phyloP scores from a whole-genome alignment of 805 yeast species.

The Cyberlindnera xylosilytica region DNA sequence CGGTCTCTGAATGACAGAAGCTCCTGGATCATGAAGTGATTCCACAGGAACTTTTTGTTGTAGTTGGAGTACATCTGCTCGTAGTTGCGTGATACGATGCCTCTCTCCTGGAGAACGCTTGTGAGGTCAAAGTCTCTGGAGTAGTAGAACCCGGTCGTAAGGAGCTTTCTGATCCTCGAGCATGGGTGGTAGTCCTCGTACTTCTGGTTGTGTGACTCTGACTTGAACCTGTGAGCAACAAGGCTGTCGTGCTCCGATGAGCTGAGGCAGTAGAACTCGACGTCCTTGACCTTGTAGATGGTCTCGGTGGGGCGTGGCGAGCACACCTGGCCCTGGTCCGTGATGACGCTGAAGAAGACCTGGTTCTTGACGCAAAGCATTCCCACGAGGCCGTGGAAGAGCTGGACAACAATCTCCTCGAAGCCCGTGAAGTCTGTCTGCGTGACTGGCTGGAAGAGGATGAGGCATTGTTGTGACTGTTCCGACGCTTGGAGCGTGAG shows the following conservation, averaged over 20 bases:
- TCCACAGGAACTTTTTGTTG: conserved; percentile 88
- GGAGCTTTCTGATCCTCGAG: conserved; percentile 63
- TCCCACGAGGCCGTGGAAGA: conserved; percentile 60
- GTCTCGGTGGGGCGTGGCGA: conserved; percentile 53
- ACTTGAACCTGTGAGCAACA: conserved; percentile 22
- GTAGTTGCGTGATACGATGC: conserved; percentile 48
- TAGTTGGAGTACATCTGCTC: conserved; percentile 42
- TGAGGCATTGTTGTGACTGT: conserved; percentile 31
- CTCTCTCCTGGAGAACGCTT: conserved; percentile 66
- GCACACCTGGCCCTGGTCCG: conserved; percentile 53
- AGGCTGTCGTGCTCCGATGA: conserved; percentile 49
- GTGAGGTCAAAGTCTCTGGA: conserved; percentile 90
- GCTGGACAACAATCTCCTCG: conserved; percentile 34
- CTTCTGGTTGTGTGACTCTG: conserved; percentile 28
- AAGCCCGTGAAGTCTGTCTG: conserved; percentile 38
- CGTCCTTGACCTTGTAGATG: conserved; percentile 52
- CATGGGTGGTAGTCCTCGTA: conserved; percentile 70
- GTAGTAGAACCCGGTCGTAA: conserved; percentile 84
- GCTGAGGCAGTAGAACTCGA: conserved; percentile 63
- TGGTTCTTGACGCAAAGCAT: conserved; percentile 50
- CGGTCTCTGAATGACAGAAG: conserved; percentile 67
- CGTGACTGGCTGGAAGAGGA: conserved; percentile 49
- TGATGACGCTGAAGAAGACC: conserved; percentile 56
- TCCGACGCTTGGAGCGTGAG: conserved; percentile 52
- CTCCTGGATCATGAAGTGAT: conserved; percentile 77